These are phyloP conservation scores for Sarcodon sp. DNA, from an alignment of 768 basidiomycete species.

Conservation along the genomic window DNA sequence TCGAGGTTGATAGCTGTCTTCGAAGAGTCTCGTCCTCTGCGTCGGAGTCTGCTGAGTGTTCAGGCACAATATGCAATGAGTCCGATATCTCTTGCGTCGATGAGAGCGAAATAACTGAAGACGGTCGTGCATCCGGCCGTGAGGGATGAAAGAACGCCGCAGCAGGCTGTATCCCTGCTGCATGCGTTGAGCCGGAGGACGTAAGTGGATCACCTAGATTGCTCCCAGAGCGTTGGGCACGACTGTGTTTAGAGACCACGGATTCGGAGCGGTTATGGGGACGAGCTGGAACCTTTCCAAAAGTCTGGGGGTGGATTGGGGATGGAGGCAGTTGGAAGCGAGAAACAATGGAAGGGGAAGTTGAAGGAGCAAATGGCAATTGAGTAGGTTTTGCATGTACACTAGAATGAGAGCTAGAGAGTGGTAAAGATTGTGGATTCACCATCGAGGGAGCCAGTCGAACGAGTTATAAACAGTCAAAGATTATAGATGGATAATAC, in stretches of 20 bases:
- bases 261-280: background rate
- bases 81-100: slow-evolving; percentile 20
- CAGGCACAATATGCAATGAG: slow-evolving; percentile 25
- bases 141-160: slow-evolving; percentile 70
- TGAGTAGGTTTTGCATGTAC: slow-evolving; percentile 4
- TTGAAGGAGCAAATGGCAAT: slow-evolving; percentile 12
- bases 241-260: background rate
- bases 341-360: slow-evolving; percentile 5
- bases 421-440: slow-evolving; percentile 16
- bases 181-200: slow-evolving; percentile 33
- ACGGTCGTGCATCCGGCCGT: slow-evolving; percentile 39
- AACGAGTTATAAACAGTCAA: too few species aligned
- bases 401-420: slow-evolving; percentile 9
- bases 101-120: slow-evolving; percentile 17
- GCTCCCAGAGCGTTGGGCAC: background rate
- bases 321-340: slow-evolving; percentile 4
- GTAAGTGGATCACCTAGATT: slow-evolving; percentile 1
- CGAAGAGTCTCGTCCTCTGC: slow-evolving; percentile 22
- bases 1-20: slow-evolving; percentile 21
- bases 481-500: too few species aligned
- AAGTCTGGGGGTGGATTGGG: slow-evolving; percentile 5
- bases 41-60: slow-evolving; percentile 29
- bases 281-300: slow-evolving; percentile 8
- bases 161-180: slow-evolving; percentile 65
- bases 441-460: slow-evolving; percentile 11